phyloP scores from a whole-genome alignment of 2,329 filamentous ascomycete genomes.

The Colletotrichum lentis region DNA sequence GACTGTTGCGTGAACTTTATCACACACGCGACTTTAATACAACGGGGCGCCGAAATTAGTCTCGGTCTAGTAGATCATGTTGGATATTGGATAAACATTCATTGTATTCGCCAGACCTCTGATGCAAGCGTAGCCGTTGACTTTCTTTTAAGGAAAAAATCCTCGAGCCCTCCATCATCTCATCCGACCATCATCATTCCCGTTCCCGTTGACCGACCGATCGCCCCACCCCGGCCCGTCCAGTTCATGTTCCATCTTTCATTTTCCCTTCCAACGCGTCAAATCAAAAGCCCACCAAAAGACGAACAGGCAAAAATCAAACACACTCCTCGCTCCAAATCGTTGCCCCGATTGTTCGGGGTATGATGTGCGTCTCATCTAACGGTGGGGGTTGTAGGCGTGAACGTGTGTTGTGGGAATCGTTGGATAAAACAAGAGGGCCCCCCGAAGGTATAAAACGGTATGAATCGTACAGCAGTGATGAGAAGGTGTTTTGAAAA shows the following conservation, averaged over 20 bases:
- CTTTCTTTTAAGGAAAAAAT: constrained; percentile 6
- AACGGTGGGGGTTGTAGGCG: constrained; percentile 11
- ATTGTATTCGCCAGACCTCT: constrained; percentile 23
- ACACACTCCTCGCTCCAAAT: constrained; percentile 27
- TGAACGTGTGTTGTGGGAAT: constrained; percentile 27
- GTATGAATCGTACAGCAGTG: constrained; percentile 27
- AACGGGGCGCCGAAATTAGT: background rate
- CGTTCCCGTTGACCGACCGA: constrained; percentile 15
- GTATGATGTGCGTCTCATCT: constrained; percentile 26
- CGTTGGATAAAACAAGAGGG: constrained; percentile 29
- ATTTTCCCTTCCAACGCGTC: constrained; percentile 17
- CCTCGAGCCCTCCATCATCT: background rate
- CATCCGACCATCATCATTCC: constrained; percentile 23
- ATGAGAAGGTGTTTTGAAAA: constrained; percentile 5
- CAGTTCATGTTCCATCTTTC: constrained; percentile 15
- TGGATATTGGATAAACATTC: background rate
- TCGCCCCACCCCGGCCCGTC: constrained; percentile 3
- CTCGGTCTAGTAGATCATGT: background rate
- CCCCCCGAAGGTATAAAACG: constrained; percentile 35
- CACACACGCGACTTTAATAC: background rate
- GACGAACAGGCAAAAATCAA: constrained; percentile 11
- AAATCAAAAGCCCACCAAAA: background rate
- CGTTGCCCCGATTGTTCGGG: constrained; percentile 20
- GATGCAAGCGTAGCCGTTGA: constrained; percentile 15
- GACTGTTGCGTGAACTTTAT: background rate